Base-by-base conservation (phyloP, 1,139 yeast species). In the Suhomyces bribrorum region DNA sequence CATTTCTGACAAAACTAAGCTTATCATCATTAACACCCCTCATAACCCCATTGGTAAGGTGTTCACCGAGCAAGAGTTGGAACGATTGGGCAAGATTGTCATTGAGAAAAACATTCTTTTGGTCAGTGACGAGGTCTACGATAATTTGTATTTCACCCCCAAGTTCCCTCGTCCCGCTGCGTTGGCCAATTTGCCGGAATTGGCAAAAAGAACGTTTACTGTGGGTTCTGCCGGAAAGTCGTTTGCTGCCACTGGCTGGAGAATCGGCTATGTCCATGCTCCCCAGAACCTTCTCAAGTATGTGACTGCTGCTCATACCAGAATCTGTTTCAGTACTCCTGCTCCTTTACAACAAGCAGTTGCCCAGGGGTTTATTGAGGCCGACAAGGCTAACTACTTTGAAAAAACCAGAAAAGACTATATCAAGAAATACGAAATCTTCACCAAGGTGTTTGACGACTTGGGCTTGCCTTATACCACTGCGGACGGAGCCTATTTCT, bases 231-330 rank as follows among this genome's bases (percentile, higher is more conserved):
- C 97, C 5, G 98, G 98, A 44, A 92, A 92, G 64, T 83, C 96
- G 0, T 92, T 92, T 68, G 95, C 96, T 17, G 96, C 96, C 29
- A 92, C 98, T 17, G 98, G 98, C 40, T 92, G 97, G 97, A 81
- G 98, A 69, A 79, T 92, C 38, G 98, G 98, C 37, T 92, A 95
- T 92, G 76, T 90, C 27, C 83, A 90, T 47, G 97, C 97, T 5
- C 84, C 86, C 37, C 75, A 86, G n/a, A 84, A 83, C 17, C 70
- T 90, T 50, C 74, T 92, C 54, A 81, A 83, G 49, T 87, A 86
- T 57, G 95, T 83, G 3, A 76, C 89, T 7, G 81, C 87, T 25
- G 98, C 97, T 1, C 96, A 92, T 62, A 88, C 96, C 2, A 79
- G 98, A 63, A 88, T 90, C 50, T 86, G 95, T 57, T 88, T 88